Base-by-base conservation (phyloP, 164 flowering plant genomes). In the Nymphaea colorata region DNA sequence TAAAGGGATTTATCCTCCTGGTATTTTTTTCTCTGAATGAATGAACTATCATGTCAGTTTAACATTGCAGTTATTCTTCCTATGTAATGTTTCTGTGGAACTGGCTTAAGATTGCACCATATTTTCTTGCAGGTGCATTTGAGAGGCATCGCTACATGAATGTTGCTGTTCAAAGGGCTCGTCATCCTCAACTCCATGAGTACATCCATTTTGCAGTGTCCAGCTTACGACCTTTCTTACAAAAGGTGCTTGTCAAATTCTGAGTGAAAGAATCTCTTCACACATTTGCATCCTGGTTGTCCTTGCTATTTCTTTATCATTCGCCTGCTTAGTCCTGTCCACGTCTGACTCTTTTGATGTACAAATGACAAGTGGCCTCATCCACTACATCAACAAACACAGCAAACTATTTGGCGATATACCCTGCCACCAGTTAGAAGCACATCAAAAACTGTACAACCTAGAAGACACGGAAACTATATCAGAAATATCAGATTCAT, bases 121-220 rank as follows among this genome's bases (percentile, higher is more conserved):
- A n/a, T 8, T 55, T 5, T n/a, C 15, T 62, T 72, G 73, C 68
- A 91, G 97, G 85, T 66, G 99, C 93, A 25, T 94, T 91, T 70
- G 98, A 94, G 70, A 87, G 99, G 74, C 75, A 89, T 71, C 79
- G 91, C 44, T 94, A 90, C 76, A 81, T 90, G 94, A 90, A 86
- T 68, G 42, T 84, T 63, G 92, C 88, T 61, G 94, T 86, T 68
- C 98, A 92, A 53, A 83, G 79, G 69, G 96, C 98, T 44, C 77
- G 79, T 5, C 89, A 94, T 66, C 98, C 99, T 57, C 79, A 86
- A 71, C 93, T 94, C 17, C 68, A 78, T 65, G 82, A 87, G 12
- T 95, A 92, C 68, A 92, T 95, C 42, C 87, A 81, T 69, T 79
- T 87, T 57, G 71, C 99, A 68, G 85, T 85, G 7, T 61, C 65